phyloP scores from a whole-genome alignment of 2,329 filamentous ascomycete genomes.

The Cladosporium sp. region DNA sequence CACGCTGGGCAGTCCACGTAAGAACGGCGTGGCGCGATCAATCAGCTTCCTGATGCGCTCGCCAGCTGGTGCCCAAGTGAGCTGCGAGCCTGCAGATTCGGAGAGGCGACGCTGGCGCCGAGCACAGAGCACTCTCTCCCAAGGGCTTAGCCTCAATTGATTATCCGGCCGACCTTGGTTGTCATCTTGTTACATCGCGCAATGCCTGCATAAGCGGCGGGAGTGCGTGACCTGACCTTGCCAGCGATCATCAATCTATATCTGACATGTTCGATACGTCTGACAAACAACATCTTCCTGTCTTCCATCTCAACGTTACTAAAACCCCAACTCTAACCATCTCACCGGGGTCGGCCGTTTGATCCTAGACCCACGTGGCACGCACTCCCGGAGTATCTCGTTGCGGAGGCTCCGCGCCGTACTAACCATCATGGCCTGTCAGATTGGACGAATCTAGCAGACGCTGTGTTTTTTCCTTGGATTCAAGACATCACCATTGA shows the following conservation, averaged over 20 bases:
- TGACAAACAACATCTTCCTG: not conserved
- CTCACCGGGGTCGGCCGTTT: constrained; percentile 7
- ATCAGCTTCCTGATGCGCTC: no score
- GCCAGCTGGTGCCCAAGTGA: no score
- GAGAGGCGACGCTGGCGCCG: constrained; percentile 1
- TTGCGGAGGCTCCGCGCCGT: constrained; percentile 9
- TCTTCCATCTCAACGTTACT: not conserved
- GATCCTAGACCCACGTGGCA: constrained; percentile 10
- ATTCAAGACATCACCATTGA: not conserved
- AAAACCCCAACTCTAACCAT: not conserved
- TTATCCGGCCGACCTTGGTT: constrained; percentile 1
- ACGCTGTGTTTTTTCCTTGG: not conserved
- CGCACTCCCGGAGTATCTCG: constrained; percentile 10
- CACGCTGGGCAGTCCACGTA: not conserved
- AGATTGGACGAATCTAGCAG: not conserved
- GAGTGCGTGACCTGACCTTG: not conserved
- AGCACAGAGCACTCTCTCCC: constrained; percentile 8
- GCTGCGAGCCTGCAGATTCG: not conserved
- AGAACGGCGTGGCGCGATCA: not conserved
- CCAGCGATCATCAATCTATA: not conserved
- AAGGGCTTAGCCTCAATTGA: constrained; percentile 7
- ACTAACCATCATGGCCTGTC: not conserved
- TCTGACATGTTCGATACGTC: not conserved
- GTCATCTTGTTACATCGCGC: constrained; percentile 1
- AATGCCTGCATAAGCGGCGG: constrained; percentile 3